Base-by-base conservation (phyloP, 352 stramenopile genomes). In the Phytophthora capsici region DNA sequence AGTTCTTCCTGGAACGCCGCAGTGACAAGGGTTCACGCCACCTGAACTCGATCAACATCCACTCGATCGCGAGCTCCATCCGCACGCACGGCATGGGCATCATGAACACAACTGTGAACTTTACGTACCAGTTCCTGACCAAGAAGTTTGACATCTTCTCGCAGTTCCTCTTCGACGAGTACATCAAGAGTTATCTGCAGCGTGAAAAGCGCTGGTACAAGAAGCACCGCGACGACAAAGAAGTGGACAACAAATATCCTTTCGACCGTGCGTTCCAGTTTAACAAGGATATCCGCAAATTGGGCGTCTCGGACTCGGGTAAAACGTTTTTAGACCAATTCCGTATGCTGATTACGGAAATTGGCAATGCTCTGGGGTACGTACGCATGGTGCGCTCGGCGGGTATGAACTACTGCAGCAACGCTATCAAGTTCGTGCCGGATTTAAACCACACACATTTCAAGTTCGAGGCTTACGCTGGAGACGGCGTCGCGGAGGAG, bases 1-100 rank as follows among this genome's bases (percentile, higher is more conserved):
- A 99, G 59, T 92, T 96, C 57, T 99, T 99, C 66, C 71, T 99
- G 32, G 92, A 99, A 61, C 86, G 91, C 23, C 84, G 82, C 37
- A 92, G 89, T 48, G 91, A 98, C 64, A 92, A 95, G 40, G 93
- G 93, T 17, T 95, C 90, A 22, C 95, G 95, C 25, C 91, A 97
- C 66, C 53, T 99, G 40, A 95, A 96, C 68, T 97, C 91, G 38
- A 95, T 99, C 41, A 97, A 94, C 65, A 96, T 98, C 41, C 87
- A 97, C 57, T 95, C 79, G 46, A 93, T 98, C 52, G 78, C 88
- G 14, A 92, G 84, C 50, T 97, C 88, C 4, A 92, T 99, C 41
- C 85, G 88, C 19, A 97, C 96, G n/a, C 96, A 99, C 61, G 96
- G 96, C 54, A 95, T 98, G 79, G 96, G 96, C 32, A 97, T 99